Evolutionary conservation across 208 protist species (phyloP), one percentile per base, ranked within the genome.

Genomic region (Naegleria fowleri): DNA sequence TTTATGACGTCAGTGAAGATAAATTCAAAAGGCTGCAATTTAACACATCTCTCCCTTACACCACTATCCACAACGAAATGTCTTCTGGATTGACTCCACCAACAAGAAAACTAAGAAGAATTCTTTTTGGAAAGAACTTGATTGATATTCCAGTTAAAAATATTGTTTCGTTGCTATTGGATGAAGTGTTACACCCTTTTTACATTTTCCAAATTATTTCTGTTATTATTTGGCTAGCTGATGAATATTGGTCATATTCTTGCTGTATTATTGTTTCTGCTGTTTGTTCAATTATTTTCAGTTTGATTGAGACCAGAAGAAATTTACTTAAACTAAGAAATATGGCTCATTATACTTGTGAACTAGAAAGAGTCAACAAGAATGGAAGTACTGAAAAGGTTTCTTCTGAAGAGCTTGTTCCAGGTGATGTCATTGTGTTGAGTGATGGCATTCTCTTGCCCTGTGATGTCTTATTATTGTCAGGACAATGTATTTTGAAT

Each of bases 381-480:
- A 0, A 5, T 13, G 33, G 51, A 16, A 13, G 22, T 38, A 39
- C 9, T 36, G 11, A 90, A 90, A 76, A 22, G 29, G 13, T 79
- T 48, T 33, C 29, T 36, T 79, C 87, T 36, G 22, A 51, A 15
- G 6, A n/a, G 11, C 59, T 91, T n/a, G 90, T 91, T 19, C 90
- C 90, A 36, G 90, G 90, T 43, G 90, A 91, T 48, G 29, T 91
- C 5, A 86, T 91, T 51, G 52, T 86, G 33, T 40, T 91, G 7
- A 13, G 1, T 36, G 67, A 67, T 22, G 11, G 39, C 2, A 13
- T 92, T 0, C 6, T 67, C 4, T 33, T 96, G 11, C 94, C 94
- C 0, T 96, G 94, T 88, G 95, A 96, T 59, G 48, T 92, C 9
- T 29, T 94, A 5, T 13, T 96, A 2, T 6, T 96, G 0, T 83